Base-by-base conservation (phyloP, 768 basidiomycete genomes). In the Tulasnella sp. region DNA sequence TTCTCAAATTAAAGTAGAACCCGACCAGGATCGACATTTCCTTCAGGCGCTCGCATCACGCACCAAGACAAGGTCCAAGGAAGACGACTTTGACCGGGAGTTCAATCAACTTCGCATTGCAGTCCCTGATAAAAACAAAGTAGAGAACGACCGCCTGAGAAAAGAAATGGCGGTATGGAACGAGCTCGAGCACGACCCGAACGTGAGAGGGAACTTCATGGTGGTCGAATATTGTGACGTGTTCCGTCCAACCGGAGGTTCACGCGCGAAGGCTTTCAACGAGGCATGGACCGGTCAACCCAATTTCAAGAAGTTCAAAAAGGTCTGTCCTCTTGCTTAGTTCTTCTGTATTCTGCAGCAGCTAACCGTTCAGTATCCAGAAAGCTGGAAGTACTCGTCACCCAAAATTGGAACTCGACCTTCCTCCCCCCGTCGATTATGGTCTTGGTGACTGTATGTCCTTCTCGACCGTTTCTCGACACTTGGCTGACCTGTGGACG, bases 271-370 rank as follows among this genome's bases (percentile, higher is more conserved):
- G 64, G 34, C 16, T 31, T 28, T 69, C 64, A 69, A 69, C 64
- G 64, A 12, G 28, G 64, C 64, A 28, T 90, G 89, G 90, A 87
- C 88, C 78, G 89, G 89, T 1, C 86, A 87, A 73, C 89, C 90
- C 0, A 91, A 95, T 83, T 94, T 91, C 85, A 95, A 95, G 84
- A 94, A 92, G 84, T 95, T 95, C 83, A 93, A 69, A 37, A 91
- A 90, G 89, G 92, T 91, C n/a, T 42, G 88, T 22, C 41, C 76
- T 31, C 24, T 46, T 20, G 31, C n/a, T 81, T 64, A 20, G 64
- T 58, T 46, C 42, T 28, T 22, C 44, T 7, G 1, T 78, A 81
- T 75, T 6, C 14, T 24, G 12, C 41, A 40, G 72, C 11, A 80
- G 40, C 78, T 87, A 86, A 88, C 86, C 24, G 75, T 77, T 5